Percentiles rank a stretch among this genome's conserved stretches.
phyloP scores from a whole-genome alignment of 352 stramenopile genomes.

The Globisporangium nodosum region DNA sequence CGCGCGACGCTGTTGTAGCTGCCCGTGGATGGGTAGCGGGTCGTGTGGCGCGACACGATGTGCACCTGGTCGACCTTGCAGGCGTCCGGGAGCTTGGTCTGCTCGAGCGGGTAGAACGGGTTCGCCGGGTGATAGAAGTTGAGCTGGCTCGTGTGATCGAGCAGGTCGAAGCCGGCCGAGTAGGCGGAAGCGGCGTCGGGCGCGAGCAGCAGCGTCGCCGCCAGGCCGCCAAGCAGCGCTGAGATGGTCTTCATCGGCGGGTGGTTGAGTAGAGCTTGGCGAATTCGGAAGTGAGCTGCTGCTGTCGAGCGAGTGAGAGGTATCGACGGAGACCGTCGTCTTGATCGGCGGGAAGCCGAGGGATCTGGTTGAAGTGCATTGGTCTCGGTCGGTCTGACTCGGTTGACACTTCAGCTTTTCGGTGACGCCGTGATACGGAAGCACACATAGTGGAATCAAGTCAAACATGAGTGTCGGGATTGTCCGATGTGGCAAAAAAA shows the following conservation, averaged over 20 bases:
- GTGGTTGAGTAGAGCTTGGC: too few species aligned
- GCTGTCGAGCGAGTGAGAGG: too few species aligned
- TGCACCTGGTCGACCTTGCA: conserved; percentile 51
- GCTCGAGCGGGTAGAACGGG: conserved; percentile 24
- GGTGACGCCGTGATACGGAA: too few species aligned
- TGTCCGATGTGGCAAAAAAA: too few species aligned
- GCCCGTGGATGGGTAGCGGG: conserved; percentile 41
- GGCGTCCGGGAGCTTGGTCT: conserved; percentile 31
- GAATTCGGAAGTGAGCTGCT: too few species aligned
- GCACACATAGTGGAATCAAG: too few species aligned
- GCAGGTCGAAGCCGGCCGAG: conserved; percentile 41
- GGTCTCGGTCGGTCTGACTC: too few species aligned
- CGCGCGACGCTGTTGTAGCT: conserved; percentile 41
- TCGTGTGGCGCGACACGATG: conserved; percentile 42
- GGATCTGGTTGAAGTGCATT: too few species aligned
- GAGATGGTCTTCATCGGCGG: conserved; percentile 28
- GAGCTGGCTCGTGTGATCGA: conserved; percentile 55
- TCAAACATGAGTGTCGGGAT: too few species aligned
- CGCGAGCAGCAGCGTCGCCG: conserved; percentile 11
- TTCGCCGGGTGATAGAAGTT: conserved; percentile 52
- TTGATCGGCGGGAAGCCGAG: too few species aligned
- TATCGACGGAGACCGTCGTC: too few species aligned
- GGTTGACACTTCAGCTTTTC: too few species aligned
- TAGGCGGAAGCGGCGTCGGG: conserved; percentile 15
- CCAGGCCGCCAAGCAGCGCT: conserved; percentile 10